phyloP scores from a whole-genome alignment of 768 basidiomycete genomes.

The Rhizopogon vesiculosus region DNA sequence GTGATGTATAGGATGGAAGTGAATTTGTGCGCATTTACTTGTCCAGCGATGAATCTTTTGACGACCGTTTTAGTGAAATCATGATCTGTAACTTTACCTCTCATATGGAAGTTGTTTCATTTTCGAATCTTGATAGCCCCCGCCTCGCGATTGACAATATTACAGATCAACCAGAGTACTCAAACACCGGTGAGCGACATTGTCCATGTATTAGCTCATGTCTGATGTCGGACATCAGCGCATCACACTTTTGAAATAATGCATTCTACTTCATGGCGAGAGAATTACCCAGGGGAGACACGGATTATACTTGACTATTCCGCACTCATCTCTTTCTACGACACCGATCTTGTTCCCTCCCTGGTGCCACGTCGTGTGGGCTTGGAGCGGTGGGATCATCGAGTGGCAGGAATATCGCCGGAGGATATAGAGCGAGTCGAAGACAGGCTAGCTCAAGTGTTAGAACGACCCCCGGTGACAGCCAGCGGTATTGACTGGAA shows the following conservation, averaged over 20 bases:
- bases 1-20: constrained; percentile 36
- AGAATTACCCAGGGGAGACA: not conserved
- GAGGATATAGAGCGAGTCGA: constrained; percentile 4
- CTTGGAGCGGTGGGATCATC: constrained; percentile 18
- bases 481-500: too few relatives aligned
- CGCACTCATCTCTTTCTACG: too few relatives aligned
- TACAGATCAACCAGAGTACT: not conserved
- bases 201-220: not conserved
- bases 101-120: too few relatives aligned
- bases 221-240: not conserved
- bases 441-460: too few relatives aligned
- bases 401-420: constrained; percentile 8
- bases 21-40: constrained; percentile 36
- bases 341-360: too few relatives aligned
- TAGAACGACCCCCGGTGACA: too few relatives aligned
- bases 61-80: constrained; percentile 32
- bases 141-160: fast-evolving
- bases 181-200: not conserved
- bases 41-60: not conserved
- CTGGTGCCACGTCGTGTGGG: too few relatives aligned
- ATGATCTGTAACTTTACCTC: constrained; percentile 43
- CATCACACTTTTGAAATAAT: too few relatives aligned
- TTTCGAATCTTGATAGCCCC: not conserved
- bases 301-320: constrained; percentile 11
- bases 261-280: too few relatives aligned